Evolutionary conservation across 495 filamentous ascomycete genomes (phyloP).

Genomic region (Cairneyella variabilis): DNA sequence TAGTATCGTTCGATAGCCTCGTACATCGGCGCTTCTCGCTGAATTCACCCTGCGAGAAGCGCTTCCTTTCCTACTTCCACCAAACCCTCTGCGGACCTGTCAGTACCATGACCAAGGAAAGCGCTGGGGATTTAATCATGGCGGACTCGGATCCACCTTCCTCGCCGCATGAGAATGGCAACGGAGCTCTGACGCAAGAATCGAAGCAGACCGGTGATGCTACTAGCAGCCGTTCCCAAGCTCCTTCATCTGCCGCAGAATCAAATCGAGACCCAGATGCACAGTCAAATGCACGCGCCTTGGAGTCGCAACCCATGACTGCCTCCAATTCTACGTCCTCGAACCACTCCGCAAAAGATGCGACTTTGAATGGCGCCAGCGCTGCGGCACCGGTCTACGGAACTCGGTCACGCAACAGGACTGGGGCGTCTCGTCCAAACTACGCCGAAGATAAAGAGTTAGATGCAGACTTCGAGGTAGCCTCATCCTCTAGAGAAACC

Average conservation of each 20-base stretch:
- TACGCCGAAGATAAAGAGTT: constrained; percentile 96
- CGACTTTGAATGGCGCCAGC: constrained; percentile 27
- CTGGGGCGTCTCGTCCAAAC: constrained; percentile 75
- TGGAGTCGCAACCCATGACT: constrained; percentile 38
- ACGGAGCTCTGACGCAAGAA: constrained; percentile 1
- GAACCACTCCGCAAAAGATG: constrained; percentile 27
- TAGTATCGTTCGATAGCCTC: constrained; percentile 23
- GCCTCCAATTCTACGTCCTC: constrained; percentile 38
- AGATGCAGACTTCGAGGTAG: constrained; percentile 66
- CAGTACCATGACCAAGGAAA: constrained; percentile 22
- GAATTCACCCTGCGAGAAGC: constrained; percentile 25
- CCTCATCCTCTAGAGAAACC: constrained; percentile 15
- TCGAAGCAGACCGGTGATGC: constrained; percentile 7
- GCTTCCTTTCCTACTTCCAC: constrained; percentile 10
- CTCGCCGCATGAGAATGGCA: constrained; percentile 11
- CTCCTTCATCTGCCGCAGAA: constrained; percentile 1
- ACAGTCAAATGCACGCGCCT: constrained; percentile 26
- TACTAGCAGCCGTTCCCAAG: not conserved
- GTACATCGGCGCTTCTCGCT: constrained; percentile 26
- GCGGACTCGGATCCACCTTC: constrained; percentile 7
- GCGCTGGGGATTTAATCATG: constrained; percentile 19
- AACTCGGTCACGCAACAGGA: constrained; percentile 90
- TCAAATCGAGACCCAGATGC: constrained; percentile 21
- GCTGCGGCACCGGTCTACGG: constrained; percentile 78
- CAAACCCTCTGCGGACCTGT: not conserved